A percentile compares a stretch with the other conserved stretches of the same genome.
These are phyloP conservation scores for Chytridium lagenaria DNA, from an alignment of 371 early-diverging fungal genomes.

Conservation along the genomic window DNA sequence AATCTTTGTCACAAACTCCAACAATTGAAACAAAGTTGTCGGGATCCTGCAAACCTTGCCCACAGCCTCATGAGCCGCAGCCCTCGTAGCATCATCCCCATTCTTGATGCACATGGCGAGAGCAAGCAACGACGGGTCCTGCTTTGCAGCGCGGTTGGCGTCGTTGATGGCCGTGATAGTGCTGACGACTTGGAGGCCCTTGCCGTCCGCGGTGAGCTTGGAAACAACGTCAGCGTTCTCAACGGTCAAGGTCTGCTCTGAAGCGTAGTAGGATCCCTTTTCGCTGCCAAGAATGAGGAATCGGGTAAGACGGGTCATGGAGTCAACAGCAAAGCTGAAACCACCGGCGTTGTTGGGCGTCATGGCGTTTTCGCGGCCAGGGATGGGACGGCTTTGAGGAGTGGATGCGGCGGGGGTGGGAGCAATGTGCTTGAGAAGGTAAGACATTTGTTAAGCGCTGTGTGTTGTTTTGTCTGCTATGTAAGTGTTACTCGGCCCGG, in stretches of 20 bases:
- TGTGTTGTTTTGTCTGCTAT: too few relatives aligned
- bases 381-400: too few relatives aligned
- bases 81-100: slow-evolving; percentile 19
- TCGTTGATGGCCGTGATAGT: slow-evolving; percentile 10
- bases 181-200: slow-evolving; percentile 22
- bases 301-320: slow-evolving; percentile 17
- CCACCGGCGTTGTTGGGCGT: slow-evolving; percentile 19
- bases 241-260: slow-evolving; percentile 10
- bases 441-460: too few relatives aligned
- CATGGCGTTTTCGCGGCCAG: slow-evolving; percentile 20
- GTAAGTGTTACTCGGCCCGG: too few relatives aligned
- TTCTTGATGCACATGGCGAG: slow-evolving; percentile 21
- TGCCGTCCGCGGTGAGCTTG: slow-evolving; percentile 7
- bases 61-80: slow-evolving; percentile 15
- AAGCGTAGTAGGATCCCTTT: slow-evolving; percentile 23
- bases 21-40: slow-evolving; percentile 25
- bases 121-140: slow-evolving; percentile 28
- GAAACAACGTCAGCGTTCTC: slow-evolving; percentile 18
- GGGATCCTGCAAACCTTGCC: slow-evolving; percentile 34
- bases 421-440: too few relatives aligned
- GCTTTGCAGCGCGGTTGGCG: slow-evolving; percentile 24
- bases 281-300: slow-evolving; percentile 31
- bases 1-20: slow-evolving; percentile 14
- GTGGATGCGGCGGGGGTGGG: too few relatives aligned
- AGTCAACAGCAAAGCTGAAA: slow-evolving; percentile 6